Base-by-base conservation (phyloP, 2,329 filamentous ascomycete genomes). In the Aspergillus oerlinghausenensis region DNA sequence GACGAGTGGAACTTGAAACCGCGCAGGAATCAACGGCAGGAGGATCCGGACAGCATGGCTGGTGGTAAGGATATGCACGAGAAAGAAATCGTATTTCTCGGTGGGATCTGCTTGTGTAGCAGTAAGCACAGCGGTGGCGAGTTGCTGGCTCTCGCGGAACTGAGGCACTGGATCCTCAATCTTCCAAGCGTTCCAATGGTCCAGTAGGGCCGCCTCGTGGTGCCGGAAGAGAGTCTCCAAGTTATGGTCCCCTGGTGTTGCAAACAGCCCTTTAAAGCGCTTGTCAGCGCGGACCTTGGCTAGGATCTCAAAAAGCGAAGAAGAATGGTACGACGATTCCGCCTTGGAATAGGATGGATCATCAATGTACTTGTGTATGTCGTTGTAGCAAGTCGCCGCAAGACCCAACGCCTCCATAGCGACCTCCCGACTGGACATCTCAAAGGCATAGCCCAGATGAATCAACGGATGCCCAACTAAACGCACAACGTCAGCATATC, bases 111-210 rank as follows among this genome's bases (percentile, higher is more conserved):
- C 50, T 10, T 61, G 63, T 0, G 74, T 73, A 8, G 73, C 71
- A 14, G 75, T 68, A 4, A 79, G 61, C 2, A 81, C 58, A 0
- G 75, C 75, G 0, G 80, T 76, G 2, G 83, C 83, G 3, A 82
- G 73, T 56, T 79, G 75, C 61, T 87, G 84, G 1, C 87, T 89
- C 55, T 88, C 82, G 56, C 85, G 82, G 68, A 97, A 95, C 66
- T 92, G 88, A 62, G 82, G 80, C n/a, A 81, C 80, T 0, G 89
- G 87, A 58, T 92, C 81, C 8, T 80, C 75, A 23, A 95, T 80
- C 9, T 81, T 79, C 92, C 92, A 97, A 3, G 88, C 87, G 63
- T 95, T 94, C 90, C 92, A 97, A 76, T 97, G 90, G 64, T 95
- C 88, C 49, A 97, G 74, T 17, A 96, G 78, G 0, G 86, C 80